These are phyloP conservation scores for Cladosporium sp. DNA, from an alignment of 2,329 filamentous ascomycete species.

Conservation along the genomic window DNA sequence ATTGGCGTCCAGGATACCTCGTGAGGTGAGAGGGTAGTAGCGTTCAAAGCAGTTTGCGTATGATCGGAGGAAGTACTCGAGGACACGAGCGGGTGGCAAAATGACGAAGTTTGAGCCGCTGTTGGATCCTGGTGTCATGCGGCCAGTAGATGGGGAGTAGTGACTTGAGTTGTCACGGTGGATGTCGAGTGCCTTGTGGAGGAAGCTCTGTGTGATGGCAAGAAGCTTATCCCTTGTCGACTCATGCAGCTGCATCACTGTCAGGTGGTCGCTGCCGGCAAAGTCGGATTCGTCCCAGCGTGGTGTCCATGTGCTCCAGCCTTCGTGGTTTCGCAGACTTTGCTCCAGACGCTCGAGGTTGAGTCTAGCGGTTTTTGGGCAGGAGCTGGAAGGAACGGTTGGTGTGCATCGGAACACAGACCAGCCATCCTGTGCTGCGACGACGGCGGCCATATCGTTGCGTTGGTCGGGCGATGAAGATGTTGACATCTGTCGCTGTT, in stretches of 20 bases:
- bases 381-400: constrained; percentile 48
- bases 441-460: constrained; percentile 49
- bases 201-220: constrained; percentile 69
- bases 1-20: constrained; percentile 64
- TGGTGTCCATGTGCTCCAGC: constrained; percentile 54
- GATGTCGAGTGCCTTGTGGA: constrained; percentile 70
- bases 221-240: constrained; percentile 67
- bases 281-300: constrained; percentile 51
- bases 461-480: constrained; percentile 21
- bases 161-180: constrained; percentile 51
- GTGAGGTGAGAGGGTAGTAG: constrained; percentile 64
- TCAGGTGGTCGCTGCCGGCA: constrained; percentile 47
- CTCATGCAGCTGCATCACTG: constrained; percentile 52
- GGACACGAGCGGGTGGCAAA: constrained; percentile 63
- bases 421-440: constrained; percentile 54
- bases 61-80: constrained; percentile 67
- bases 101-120: constrained; percentile 64
- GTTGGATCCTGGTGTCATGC: constrained; percentile 48
- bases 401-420: constrained; percentile 55
- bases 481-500: constrained; percentile 44
- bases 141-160: constrained; percentile 22
- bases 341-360: constrained; percentile 55
- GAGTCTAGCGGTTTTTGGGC: constrained; percentile 52
- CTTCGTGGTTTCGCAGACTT: constrained; percentile 52
- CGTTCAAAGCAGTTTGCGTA: constrained; percentile 66